Evolutionary conservation across 2,329 filamentous ascomycete genomes (phyloP), one percentile per base, ranked within the genome.

Genomic region (Xylogone sp.): DNA sequence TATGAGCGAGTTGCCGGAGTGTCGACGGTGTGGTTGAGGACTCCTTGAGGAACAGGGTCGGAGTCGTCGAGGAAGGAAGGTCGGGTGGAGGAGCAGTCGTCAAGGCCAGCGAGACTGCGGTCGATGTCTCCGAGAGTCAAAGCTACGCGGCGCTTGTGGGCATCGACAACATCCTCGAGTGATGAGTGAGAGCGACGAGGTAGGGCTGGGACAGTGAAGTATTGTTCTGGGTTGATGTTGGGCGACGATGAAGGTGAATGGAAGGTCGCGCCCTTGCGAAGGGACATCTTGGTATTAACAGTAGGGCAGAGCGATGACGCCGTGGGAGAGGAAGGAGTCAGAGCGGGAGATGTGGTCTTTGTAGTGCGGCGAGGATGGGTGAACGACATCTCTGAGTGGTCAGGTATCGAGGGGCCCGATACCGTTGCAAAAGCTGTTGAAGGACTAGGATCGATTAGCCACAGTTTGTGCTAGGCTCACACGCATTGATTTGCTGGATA

Each of bases 221-320:
- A 55, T 75, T 67, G 64, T 55, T 54, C 71, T 68, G 55, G 62
- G 62, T 21, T 68, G 65, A 20, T 72, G 67, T 31, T 57, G 57
- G 70, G 68, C 51, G 65, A 69, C 42, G 62, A 65, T 3, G 71
- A 69, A 29, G 76, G 66, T 44, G 66, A 68, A 59, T 79, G 73
- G 55, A 80, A 81, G 61, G 87, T 90, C 50, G 86, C 83, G 63
- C 84, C 84, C 74, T 90, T 90, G 67, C 76, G 79, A 69, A 90
- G 78, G 68, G 75, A 71, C 68, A 79, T 72, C 69, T 75, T 79
- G 62, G 75, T 78, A 68, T 79, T 78, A 71, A 78, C 68, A 56
- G 66, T 69, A 60, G 78, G 64, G 60, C 64, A 71, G 67, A 70
- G 63, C 4, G 34, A 39, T 63, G 64, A 64, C 60, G 66, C 65